A percentile compares a stretch with the other conserved stretches of the same genome.
These are phyloP conservation scores for Epichloe scottii DNA, from an alignment of 2,329 filamentous ascomycete species.

Conservation along the genomic window DNA sequence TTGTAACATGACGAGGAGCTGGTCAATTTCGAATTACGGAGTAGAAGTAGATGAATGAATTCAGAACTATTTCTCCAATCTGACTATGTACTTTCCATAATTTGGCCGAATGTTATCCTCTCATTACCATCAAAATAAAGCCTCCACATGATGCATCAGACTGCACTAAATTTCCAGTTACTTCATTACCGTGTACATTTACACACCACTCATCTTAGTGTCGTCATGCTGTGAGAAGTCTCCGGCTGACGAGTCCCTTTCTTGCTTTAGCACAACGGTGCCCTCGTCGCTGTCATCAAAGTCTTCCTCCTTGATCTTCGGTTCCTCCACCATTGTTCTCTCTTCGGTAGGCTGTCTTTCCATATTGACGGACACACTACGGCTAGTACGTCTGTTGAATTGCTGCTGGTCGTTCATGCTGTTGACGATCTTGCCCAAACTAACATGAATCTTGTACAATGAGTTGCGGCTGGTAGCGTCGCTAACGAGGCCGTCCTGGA, in stretches of 20 bases:
- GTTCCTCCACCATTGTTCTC: conserved; percentile 28
- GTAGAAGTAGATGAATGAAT: not conserved
- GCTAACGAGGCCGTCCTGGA: conserved; percentile 46
- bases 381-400: conserved; percentile 27
- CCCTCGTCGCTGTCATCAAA: conserved; percentile 23
- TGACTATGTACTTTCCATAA: not conserved
- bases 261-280: conserved; percentile 19
- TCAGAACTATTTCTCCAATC: not conserved
- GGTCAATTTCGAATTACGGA: not conserved
- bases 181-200: not conserved
- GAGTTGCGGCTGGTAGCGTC: conserved; percentile 52
- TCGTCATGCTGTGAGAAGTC: conserved; percentile 30
- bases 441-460: conserved; percentile 56
- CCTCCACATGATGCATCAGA: not conserved
- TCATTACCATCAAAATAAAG: not conserved
- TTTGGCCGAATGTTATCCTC: not conserved
- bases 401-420: conserved; percentile 34
- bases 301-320: conserved; percentile 36
- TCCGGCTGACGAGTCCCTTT: conserved; percentile 25
- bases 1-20: no score
- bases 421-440: conserved; percentile 55
- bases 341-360: conserved; percentile 23
- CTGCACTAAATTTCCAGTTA: not conserved
- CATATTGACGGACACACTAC: conserved; percentile 27
- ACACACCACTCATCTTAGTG: conserved; percentile 14